phyloP scores from a whole-genome alignment of 2,329 filamentous ascomycete species.

The Xylariomycetidae sp. region DNA sequence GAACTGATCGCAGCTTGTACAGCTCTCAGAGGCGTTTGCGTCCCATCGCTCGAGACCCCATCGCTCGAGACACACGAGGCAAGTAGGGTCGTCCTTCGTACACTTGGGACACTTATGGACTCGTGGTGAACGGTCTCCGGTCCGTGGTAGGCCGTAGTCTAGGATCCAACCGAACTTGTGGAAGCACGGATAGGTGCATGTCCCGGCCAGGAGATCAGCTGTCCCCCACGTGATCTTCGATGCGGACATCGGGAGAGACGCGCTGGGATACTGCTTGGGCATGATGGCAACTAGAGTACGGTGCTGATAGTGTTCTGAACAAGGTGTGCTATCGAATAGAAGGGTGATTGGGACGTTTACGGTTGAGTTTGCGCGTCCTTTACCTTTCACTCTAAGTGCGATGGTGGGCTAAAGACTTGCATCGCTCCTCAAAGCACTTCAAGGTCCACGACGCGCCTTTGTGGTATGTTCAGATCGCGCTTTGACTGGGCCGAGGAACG shows the following conservation, averaged over 20 bases:
- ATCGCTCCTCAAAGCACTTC: too few species aligned
- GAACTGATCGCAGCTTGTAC: conserved; percentile 8
- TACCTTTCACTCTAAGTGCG: too few species aligned
- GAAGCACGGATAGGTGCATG: conserved; percentile 7
- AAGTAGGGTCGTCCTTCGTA: conserved; percentile 3
- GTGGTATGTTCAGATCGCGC: too few species aligned
- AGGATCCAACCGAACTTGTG: conserved; percentile 11
- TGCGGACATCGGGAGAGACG: background rate
- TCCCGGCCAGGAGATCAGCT: conserved; percentile 8
- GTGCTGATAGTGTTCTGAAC: too few species aligned
- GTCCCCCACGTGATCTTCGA: conserved; percentile 4
- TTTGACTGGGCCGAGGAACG: too few species aligned
- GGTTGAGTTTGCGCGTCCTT: too few species aligned
- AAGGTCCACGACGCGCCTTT: too few species aligned
- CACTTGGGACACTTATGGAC: conserved; percentile 7
- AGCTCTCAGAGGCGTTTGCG: conserved; percentile 1
- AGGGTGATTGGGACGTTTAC: too few species aligned
- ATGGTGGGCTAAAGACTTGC: too few species aligned
- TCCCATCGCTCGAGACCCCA: too few species aligned
- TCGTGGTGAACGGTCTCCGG: conserved; percentile 2
- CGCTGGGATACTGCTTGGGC: background rate
- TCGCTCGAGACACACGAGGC: conserved; percentile 6
- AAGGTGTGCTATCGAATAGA: too few species aligned
- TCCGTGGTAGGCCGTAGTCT: conserved; percentile 6
- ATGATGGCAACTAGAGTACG: too few species aligned